Conservation (phyloP, 1,284 basidiomycete genomes). For the Apiotrichum siamense region DNA sequence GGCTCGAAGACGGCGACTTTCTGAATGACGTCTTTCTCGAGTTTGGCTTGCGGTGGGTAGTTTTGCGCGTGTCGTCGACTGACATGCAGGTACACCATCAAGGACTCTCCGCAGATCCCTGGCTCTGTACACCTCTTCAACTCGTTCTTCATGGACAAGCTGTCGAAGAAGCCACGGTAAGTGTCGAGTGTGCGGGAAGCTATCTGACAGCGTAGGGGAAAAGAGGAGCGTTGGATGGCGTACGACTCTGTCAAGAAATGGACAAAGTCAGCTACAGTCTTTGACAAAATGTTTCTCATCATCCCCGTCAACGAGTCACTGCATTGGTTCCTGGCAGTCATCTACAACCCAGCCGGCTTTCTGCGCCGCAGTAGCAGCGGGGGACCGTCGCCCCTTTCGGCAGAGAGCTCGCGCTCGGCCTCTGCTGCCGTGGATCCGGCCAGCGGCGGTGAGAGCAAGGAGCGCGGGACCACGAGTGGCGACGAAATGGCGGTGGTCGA, state of each 20-base stretch:
- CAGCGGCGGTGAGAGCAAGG: conserved; percentile 14
- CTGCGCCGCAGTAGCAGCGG: conserved; percentile 20
- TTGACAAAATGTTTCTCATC: conserved; percentile 84
- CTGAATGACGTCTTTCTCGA: conserved; percentile 95
- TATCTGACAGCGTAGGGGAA: not conserved
- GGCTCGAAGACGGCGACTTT: conserved; percentile 71
- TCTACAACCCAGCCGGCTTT: conserved; percentile 66
- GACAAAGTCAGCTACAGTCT: conserved; percentile 78
- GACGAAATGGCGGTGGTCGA: not conserved
- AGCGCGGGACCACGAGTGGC: not conserved
- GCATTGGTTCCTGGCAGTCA: conserved; percentile 96
- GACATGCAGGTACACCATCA: not conserved
- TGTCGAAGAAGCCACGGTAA: conserved; percentile 62
- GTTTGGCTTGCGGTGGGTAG: conserved; percentile 77
- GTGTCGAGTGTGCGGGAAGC: conserved; percentile 27
- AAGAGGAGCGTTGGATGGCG: conserved; percentile 49
- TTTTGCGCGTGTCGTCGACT: conserved; percentile 1
- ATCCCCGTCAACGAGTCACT: conserved; percentile 96
- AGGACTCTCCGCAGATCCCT: not conserved
- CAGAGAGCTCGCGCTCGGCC: not conserved
- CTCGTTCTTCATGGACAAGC: conserved; percentile 94
- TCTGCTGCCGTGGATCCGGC: conserved; percentile 11
- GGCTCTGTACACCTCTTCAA: conserved; percentile 68
- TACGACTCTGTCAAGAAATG: conserved; percentile 87
- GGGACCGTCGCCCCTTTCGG: not conserved